These are phyloP conservation scores for Elongisporangium prolatum DNA, from an alignment of 352 stramenopile species.

Conservation along the genomic window DNA sequence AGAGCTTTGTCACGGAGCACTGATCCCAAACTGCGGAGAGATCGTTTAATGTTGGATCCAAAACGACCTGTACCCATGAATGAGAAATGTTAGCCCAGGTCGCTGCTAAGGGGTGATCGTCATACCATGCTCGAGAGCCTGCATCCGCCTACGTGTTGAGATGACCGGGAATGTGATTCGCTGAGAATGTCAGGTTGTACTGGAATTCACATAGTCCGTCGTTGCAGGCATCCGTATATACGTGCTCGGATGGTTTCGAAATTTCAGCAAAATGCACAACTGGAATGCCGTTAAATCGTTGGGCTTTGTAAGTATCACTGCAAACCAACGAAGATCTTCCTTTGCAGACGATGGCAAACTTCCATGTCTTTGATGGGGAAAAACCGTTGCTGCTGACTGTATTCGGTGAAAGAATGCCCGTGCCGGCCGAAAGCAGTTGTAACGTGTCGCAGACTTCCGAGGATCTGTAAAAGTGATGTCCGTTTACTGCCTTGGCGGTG, in stretches of 20 bases:
- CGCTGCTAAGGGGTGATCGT: neutral
- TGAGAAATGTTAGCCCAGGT: constrained; percentile 12
- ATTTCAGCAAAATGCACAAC: neutral
- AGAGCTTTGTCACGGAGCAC: constrained; percentile 7
- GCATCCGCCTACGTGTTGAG: constrained; percentile 13
- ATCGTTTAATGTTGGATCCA: constrained; percentile 10
- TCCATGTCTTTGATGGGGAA: neutral
- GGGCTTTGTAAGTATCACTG: neutral
- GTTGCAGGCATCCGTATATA: neutral
- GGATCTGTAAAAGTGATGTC: neutral
- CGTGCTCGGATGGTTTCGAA: neutral
- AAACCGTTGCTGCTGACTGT: neutral
- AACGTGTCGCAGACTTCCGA: constrained; percentile 10
- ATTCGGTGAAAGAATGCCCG: constrained; percentile 10
- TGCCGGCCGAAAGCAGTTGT: constrained; percentile 6
- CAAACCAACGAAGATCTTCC: neutral
- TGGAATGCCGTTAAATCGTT: neutral
- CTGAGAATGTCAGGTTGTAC: constrained; percentile 8
- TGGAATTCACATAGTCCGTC: constrained; percentile 12
- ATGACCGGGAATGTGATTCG: constrained; percentile 14
- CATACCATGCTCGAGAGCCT: constrained; percentile 14
- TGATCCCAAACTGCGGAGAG: constrained; percentile 12
- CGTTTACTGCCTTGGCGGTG: neutral
- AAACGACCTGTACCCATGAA: constrained; percentile 9
- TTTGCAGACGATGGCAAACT: neutral